A percentile compares a stretch with the other conserved stretches of the same genome.
phyloP scores from a whole-genome alignment of 306 rosid genomes.

The Gastrolobium bilobum region DNA sequence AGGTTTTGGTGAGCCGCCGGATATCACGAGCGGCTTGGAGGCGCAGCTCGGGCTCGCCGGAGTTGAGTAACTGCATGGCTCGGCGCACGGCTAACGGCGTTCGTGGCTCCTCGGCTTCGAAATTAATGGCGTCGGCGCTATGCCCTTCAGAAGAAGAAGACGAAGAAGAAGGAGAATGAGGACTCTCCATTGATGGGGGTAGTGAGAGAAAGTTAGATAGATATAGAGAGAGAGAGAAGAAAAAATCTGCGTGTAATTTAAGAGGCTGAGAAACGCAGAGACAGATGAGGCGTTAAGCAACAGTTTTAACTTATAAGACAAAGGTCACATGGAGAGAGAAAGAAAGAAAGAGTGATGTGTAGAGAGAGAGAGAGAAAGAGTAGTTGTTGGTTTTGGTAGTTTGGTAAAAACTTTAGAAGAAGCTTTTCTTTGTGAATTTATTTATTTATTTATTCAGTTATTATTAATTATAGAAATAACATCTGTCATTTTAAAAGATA shows the following conservation, averaged over 20 bases:
- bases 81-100: slow-evolving; percentile 70
- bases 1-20: slow-evolving; percentile 89
- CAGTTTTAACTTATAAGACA: slow-evolving; percentile 46
- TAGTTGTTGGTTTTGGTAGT: slow-evolving; percentile 52
- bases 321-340: background rate
- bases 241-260: slow-evolving; percentile 30
- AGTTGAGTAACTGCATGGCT: slow-evolving; percentile 71
- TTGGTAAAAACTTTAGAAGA: slow-evolving; percentile 36
- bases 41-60: slow-evolving; percentile 63
- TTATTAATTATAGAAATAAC: too few relatives aligned
- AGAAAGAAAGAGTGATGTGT: background rate
- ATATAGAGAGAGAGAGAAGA: background rate
- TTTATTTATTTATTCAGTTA: background rate
- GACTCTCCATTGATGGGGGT: slow-evolving; percentile 49
- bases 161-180: slow-evolving; percentile 54
- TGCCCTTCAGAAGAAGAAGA: slow-evolving; percentile 45
- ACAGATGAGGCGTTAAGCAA: slow-evolving; percentile 62
- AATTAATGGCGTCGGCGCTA: slow-evolving; percentile 24
- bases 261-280: slow-evolving; percentile 42
- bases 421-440: background rate
- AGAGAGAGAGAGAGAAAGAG: slow-evolving; percentile 23
- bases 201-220: slow-evolving; percentile 31
- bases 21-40: slow-evolving; percentile 85
- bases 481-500: too few relatives aligned
- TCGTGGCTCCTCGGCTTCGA: slow-evolving; percentile 54